A percentile compares a stretch with the other conserved stretches of the same genome.
Evolutionary conservation across 176 grass and related monocot species (phyloP).

Genomic region (Leersia perrieri): DNA sequence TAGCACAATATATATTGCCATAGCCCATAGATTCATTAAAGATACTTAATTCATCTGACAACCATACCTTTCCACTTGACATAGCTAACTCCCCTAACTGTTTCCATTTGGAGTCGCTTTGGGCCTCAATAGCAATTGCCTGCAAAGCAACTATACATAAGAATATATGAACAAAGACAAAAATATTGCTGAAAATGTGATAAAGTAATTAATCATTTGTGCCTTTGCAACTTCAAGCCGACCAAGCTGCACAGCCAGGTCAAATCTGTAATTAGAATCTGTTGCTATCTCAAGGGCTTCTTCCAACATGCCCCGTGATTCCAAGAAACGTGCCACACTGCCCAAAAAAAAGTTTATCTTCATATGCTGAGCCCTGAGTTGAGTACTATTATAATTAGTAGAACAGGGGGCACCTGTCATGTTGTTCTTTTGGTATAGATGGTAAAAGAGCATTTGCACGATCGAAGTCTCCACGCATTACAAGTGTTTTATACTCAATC

Average conservation of each 20-base stretch:
- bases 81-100: slow-evolving; percentile 90
- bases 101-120: slow-evolving; percentile 98
- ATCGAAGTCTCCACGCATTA: slow-evolving; percentile 91
- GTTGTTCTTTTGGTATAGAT: slow-evolving; percentile 92
- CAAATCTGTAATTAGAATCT: slow-evolving; percentile 97
- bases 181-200: not conserved
- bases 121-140: slow-evolving; percentile 88
- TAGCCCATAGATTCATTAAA: not conserved
- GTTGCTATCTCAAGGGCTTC: slow-evolving; percentile 97
- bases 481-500: slow-evolving; percentile 98
- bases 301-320: slow-evolving; percentile 94
- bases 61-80: slow-evolving; percentile 84
- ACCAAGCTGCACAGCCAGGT: slow-evolving; percentile 91
- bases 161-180: slow-evolving; percentile 15
- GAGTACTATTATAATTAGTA: not conserved
- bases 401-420: slow-evolving; percentile 72
- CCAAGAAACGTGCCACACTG: slow-evolving; percentile 95
- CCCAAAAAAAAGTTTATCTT: slow-evolving; percentile 33
- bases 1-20: slow-evolving; percentile 14
- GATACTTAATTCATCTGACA: slow-evolving; percentile 6
- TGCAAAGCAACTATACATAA: slow-evolving; percentile 40
- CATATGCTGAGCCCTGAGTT: slow-evolving; percentile 7
- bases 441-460: slow-evolving; percentile 79
- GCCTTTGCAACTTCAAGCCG: slow-evolving; percentile 91
- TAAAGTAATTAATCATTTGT: slow-evolving; percentile 26